Evolutionary conservation across 306 rosid species (phyloP).

Genomic region (Parietaria judaica): DNA sequence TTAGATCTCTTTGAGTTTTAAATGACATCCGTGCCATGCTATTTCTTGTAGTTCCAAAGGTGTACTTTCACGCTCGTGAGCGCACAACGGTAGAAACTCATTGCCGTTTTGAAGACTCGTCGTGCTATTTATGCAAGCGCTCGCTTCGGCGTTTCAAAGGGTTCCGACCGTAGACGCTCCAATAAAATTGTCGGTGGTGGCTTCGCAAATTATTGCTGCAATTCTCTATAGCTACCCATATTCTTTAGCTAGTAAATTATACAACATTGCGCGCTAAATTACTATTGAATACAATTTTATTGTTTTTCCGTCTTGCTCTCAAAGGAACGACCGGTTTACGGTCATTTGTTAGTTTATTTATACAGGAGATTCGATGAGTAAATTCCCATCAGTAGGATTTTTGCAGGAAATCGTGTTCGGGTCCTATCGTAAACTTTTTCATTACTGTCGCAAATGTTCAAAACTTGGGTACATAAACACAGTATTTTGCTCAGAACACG

Average conservation of each 20-base stretch:
- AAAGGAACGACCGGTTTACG: no score
- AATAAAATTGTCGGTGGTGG: not conserved
- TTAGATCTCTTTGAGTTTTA: not conserved
- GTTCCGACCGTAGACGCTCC: slow-evolving; percentile 3
- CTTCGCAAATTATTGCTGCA: not conserved
- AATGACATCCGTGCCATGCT: not conserved
- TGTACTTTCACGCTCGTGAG: slow-evolving; percentile 64
- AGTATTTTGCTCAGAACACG: not conserved
- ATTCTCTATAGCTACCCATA: slow-evolving; percentile 2
- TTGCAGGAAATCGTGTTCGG: no score
- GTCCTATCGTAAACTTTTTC: no score
- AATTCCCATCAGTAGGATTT: no score
- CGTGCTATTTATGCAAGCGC: not conserved
- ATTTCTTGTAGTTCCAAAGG: slow-evolving; percentile 75
- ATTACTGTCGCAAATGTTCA: no score
- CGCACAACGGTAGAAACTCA: not conserved
- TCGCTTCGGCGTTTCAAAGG: not conserved
- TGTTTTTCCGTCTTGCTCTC: no score
- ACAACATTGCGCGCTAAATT: not conserved
- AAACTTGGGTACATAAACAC: no score
- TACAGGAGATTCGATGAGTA: no score
- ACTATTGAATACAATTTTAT: not conserved
- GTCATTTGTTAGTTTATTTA: no score
- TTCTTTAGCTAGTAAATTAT: slow-evolving; percentile 2
- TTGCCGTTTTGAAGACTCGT: not conserved